These are phyloP conservation scores for Podospora pseudocomata DNA, from an alignment of 495 filamentous ascomycete genomes.

Conservation along the genomic window DNA sequence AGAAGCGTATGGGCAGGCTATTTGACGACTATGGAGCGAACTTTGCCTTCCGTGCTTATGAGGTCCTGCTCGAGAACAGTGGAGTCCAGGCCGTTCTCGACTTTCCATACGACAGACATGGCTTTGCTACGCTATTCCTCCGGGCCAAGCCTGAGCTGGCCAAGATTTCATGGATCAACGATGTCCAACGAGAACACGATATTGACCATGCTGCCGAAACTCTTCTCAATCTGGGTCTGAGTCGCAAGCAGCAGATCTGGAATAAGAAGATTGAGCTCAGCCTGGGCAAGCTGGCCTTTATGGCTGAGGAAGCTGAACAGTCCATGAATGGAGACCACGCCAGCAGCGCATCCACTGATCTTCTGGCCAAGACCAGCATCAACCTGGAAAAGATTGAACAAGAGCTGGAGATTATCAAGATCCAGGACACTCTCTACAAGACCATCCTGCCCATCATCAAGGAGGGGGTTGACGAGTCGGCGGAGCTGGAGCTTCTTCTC, in stretches of 20 bases:
- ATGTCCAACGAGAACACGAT: slow-evolving; percentile 68
- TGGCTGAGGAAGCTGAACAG: slow-evolving; percentile 54
- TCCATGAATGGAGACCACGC: slow-evolving; percentile 30
- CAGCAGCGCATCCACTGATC: slow-evolving; percentile 32
- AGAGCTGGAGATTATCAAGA: slow-evolving; percentile 58
- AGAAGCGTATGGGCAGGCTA: slow-evolving; percentile 50
- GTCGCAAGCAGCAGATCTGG: slow-evolving; percentile 73
- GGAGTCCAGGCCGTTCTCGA: slow-evolving; percentile 64
- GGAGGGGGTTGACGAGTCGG: slow-evolving; percentile 70
- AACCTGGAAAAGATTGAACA: slow-evolving; percentile 52
- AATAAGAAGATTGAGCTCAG: slow-evolving; percentile 88
- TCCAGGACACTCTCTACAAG: slow-evolving; percentile 70
- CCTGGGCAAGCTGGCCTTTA: slow-evolving; percentile 72
- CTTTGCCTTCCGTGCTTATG: slow-evolving; percentile 79
- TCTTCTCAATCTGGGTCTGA: slow-evolving; percentile 60
- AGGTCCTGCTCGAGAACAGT: slow-evolving; percentile 63
- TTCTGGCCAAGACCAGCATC: slow-evolving; percentile 29
- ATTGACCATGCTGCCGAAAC: slow-evolving; percentile 65
- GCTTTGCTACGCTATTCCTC: slow-evolving; percentile 70
- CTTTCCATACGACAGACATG: slow-evolving; percentile 57
- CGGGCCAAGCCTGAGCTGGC: slow-evolving; percentile 62
- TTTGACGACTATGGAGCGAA: slow-evolving; percentile 68
- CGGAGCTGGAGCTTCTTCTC: slow-evolving; percentile 69
- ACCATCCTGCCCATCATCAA: slow-evolving; percentile 53
- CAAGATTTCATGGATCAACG: slow-evolving; percentile 92